These are phyloP conservation scores for Nothopassalora personata DNA, from an alignment of 2,329 filamentous ascomycete species.

Conservation along the genomic window DNA sequence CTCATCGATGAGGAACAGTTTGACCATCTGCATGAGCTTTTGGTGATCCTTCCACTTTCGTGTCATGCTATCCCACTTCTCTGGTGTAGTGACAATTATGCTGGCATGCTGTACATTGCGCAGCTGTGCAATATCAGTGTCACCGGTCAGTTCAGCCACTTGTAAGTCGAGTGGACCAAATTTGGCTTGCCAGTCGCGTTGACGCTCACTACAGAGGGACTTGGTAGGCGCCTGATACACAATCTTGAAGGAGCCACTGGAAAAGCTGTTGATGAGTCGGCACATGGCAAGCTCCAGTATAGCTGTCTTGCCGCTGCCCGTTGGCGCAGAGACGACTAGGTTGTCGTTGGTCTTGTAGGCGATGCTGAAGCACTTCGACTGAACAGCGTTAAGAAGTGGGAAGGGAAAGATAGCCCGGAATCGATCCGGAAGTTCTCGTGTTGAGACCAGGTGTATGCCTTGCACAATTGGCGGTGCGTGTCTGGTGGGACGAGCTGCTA, in stretches of 20 bases:
- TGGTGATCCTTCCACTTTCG: constrained; percentile 79
- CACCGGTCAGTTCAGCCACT: constrained; percentile 75
- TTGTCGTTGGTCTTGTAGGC: constrained; percentile 68
- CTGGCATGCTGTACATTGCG: constrained; percentile 65
- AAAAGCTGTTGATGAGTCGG: constrained; percentile 55
- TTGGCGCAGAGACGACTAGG: constrained; percentile 73
- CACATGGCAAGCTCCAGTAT: constrained; percentile 79
- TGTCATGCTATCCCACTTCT: constrained; percentile 89
- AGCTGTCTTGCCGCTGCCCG: constrained; percentile 78
- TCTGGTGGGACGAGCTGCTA: background rate
- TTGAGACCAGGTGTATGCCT: constrained; percentile 57
- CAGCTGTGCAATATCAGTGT: constrained; percentile 64
- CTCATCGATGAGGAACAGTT: constrained; percentile 79
- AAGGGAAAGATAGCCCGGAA: constrained; percentile 68
- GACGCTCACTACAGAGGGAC: constrained; percentile 70
- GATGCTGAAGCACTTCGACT: constrained; percentile 68
- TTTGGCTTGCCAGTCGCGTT: constrained; percentile 71
- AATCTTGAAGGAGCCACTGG: constrained; percentile 64
- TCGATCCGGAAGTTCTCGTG: constrained; percentile 60
- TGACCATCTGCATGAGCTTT: constrained; percentile 67
- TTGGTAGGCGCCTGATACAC: constrained; percentile 84
- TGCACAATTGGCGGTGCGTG: constrained; percentile 42
- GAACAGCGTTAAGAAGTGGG: constrained; percentile 71
- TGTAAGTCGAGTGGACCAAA: constrained; percentile 62
- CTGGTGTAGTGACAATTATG: constrained; percentile 81